Percentiles rank a stretch among this genome's conserved stretches.
Evolutionary conservation across 2,329 filamentous ascomycete genomes (phyloP).

Genomic region (Alternaria viburni): DNA sequence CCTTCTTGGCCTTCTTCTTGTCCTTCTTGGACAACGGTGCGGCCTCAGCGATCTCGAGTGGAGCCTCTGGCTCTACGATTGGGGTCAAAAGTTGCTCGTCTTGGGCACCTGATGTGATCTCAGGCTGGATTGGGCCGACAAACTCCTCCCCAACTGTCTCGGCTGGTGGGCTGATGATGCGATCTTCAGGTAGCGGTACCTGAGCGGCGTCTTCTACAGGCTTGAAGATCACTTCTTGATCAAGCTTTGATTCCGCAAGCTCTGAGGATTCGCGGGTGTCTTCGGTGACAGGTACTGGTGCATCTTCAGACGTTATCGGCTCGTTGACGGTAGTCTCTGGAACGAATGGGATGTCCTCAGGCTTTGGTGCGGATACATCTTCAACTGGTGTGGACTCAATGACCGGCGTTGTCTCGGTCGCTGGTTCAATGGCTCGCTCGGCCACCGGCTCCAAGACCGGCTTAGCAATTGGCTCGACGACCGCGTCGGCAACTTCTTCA

Average conservation of each 20-base stretch:
- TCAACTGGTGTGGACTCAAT: not conserved
- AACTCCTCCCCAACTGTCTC: not conserved
- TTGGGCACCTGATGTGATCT: not conserved
- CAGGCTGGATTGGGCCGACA: not conserved
- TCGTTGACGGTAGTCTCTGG: not conserved
- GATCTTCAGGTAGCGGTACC: not conserved
- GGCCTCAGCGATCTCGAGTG: slow-evolving; percentile 2
- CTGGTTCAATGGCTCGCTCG: not conserved
- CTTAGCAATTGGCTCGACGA: not conserved
- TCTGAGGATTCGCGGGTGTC: not conserved
- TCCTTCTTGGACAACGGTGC: slow-evolving; percentile 29
- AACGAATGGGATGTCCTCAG: not conserved
- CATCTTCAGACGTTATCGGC: not conserved
- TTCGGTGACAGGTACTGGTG: not conserved
- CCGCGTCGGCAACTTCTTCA: not conserved
- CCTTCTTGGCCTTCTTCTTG: slow-evolving; percentile 41
- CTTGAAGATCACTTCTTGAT: not conserved
- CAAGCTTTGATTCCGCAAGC: not conserved
- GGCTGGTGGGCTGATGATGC: not conserved
- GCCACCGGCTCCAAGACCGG: not conserved
- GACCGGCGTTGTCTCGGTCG: not conserved
- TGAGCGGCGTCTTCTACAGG: slow-evolving; percentile 14
- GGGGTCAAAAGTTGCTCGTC: not conserved
- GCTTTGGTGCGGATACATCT: not conserved
- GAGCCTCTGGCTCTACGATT: not conserved